These are phyloP conservation scores for Eucalyptus melliodora DNA, from an alignment of 345 rosid genomes.

Conservation along the genomic window DNA sequence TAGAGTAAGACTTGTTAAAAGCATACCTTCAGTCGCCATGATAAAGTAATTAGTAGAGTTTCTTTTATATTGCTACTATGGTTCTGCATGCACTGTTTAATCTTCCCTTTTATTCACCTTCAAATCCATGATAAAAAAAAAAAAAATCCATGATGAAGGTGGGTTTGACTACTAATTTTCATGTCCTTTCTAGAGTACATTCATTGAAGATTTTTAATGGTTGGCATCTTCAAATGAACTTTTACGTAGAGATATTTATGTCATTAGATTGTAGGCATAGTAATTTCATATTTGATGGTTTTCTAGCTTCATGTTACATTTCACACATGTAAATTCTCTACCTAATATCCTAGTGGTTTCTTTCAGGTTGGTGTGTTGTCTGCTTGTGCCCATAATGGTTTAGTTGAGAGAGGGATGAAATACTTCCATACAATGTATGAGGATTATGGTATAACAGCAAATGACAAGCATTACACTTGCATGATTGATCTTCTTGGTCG, in stretches of 20 bases:
- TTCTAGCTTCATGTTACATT: not conserved
- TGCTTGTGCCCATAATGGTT: slow-evolving; percentile 22
- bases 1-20: not conserved
- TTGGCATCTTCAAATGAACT: not conserved
- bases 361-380: slow-evolving; percentile 14
- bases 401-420: slow-evolving; percentile 13
- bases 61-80: not conserved
- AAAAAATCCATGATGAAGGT: not conserved
- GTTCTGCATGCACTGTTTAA: not conserved
- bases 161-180: not conserved
- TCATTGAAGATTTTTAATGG: not conserved
- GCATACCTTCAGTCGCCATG: not conserved
- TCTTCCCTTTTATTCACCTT: not conserved
- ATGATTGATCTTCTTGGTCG: slow-evolving; percentile 22
- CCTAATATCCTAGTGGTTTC: not conserved
- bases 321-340: not conserved
- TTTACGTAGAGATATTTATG: not conserved
- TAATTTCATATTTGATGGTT: not conserved
- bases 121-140: not conserved
- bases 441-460: slow-evolving; percentile 2
- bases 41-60: not conserved
- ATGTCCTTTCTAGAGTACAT: not conserved
- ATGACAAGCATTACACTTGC: slow-evolving; percentile 16
- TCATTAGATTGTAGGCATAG: not conserved
- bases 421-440: slow-evolving; percentile 8